These are phyloP conservation scores for Meredithiella fracta DNA, from an alignment of 2,329 filamentous ascomycete genomes.

Conservation along the genomic window DNA sequence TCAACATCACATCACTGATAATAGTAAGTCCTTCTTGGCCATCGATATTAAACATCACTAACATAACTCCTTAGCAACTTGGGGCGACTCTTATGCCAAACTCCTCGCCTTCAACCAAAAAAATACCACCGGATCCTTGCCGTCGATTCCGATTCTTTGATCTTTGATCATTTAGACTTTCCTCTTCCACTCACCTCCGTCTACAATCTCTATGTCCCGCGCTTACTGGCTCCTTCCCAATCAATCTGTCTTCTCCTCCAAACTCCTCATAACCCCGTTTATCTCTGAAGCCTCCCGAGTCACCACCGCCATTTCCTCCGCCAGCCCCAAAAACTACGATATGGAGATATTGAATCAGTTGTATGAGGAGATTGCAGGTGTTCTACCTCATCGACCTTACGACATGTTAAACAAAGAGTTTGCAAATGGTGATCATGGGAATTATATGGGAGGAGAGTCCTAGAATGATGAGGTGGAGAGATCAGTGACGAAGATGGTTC, in stretches of 20 bases:
- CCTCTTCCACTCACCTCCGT: slow-evolving; percentile 46
- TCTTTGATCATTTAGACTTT: slow-evolving; percentile 52
- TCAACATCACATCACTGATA: slow-evolving; percentile 20
- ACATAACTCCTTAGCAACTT: slow-evolving; percentile 27
- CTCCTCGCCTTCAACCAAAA: slow-evolving; percentile 52
- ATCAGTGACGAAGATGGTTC: slow-evolving; percentile 47
- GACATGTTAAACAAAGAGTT: slow-evolving; percentile 46
- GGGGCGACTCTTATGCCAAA: slow-evolving; percentile 51
- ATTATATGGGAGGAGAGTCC: slow-evolving; percentile 24
- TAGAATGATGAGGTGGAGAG: slow-evolving; percentile 41
- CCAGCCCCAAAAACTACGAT: slow-evolving; percentile 31
- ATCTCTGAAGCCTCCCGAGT: slow-evolving; percentile 30
- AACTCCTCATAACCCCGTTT: slow-evolving; percentile 45
- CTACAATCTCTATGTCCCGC: slow-evolving; percentile 48
- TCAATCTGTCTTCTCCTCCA: slow-evolving; percentile 38
- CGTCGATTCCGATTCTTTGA: slow-evolving; percentile 44
- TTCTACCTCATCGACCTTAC: slow-evolving; percentile 47
- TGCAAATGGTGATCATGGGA: slow-evolving; percentile 30
- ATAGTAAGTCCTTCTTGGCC: slow-evolving; percentile 20
- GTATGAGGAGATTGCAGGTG: slow-evolving; percentile 39
- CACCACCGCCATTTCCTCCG: slow-evolving; percentile 16
- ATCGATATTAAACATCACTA: not conserved
- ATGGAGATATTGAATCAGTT: slow-evolving; percentile 52
- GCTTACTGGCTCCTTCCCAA: slow-evolving; percentile 52
- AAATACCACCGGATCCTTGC: slow-evolving; percentile 36